phyloP scores from a whole-genome alignment of 2,329 filamentous ascomycete species.

The Saccharata proteae region DNA sequence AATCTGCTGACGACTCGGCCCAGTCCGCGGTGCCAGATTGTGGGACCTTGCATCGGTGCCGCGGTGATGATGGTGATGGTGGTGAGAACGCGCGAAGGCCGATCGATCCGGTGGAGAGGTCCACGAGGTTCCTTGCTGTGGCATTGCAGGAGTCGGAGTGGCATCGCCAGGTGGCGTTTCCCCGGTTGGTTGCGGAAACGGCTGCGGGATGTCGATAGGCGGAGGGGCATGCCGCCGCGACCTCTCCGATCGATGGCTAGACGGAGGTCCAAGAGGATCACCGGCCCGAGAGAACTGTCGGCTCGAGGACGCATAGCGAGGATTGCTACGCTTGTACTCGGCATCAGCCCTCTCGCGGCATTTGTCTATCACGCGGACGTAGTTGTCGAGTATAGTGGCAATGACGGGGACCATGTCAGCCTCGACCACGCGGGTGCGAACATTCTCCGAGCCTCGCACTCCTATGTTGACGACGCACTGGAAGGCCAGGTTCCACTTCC shows the following conservation, averaged over 20 bases:
- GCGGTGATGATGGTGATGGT: conserved; percentile 37
- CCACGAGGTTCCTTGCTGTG: no score
- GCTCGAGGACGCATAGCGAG: conserved; percentile 24
- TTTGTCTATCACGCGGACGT: conserved; percentile 91
- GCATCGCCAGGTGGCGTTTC: conserved; percentile 46
- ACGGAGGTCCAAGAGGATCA: conserved; percentile 21
- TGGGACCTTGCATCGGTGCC: conserved; percentile 37
- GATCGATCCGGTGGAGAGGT: conserved; percentile 61
- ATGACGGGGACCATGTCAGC: conserved; percentile 99
- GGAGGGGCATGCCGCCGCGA: conserved; percentile 68
- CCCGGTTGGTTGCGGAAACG: conserved; percentile 33
- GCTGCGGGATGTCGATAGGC: conserved; percentile 66
- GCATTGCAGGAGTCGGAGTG: conserved; percentile 51
- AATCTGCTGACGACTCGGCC: conserved; percentile 18
- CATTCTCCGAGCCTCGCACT: conserved; percentile 85
- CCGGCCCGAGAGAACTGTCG: conserved; percentile 30
- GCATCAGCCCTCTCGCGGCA: conserved; percentile 75
- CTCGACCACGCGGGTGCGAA: conserved; percentile 90
- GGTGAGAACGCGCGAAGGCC: conserved; percentile 48
- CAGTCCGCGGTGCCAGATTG: conserved; percentile 5
- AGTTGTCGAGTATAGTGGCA: conserved; percentile 95
- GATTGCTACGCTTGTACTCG: conserved; percentile 54
- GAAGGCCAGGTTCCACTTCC: conserved; percentile 99
- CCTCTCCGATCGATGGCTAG: conserved; percentile 30
- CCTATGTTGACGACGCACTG: conserved; percentile 99